These are phyloP conservation scores for Russula sp. DNA, from an alignment of 768 basidiomycete species.

Conservation along the genomic window DNA sequence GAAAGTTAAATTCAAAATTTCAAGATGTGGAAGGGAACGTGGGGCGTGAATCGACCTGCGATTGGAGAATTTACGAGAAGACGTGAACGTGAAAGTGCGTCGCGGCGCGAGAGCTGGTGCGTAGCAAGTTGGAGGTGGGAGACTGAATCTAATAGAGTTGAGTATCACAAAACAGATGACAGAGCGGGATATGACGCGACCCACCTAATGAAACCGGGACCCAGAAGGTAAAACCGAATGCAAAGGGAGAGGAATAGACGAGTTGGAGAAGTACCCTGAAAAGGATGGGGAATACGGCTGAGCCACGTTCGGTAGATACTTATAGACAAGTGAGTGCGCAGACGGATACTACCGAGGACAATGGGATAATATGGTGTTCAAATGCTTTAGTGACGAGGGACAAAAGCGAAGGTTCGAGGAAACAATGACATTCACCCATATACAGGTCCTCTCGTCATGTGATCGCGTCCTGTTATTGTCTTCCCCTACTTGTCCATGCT, in stretches of 20 bases:
- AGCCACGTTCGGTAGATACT: constrained; percentile 22
- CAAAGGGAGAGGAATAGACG: not conserved
- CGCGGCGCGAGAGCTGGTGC: constrained; percentile 25
- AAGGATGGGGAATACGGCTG: constrained; percentile 6
- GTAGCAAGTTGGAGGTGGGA: constrained; percentile 25
- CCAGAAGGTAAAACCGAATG: constrained; percentile 20
- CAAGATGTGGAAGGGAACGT: constrained; percentile 26
- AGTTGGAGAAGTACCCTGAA: constrained; percentile 12
- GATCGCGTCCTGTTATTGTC: constrained; percentile 20
- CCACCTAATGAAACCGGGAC: constrained; percentile 6
- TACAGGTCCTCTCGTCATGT: constrained; percentile 28
- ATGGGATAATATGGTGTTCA: constrained; percentile 24
- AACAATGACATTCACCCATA: constrained; percentile 26
- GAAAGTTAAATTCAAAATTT: constrained; percentile 23
- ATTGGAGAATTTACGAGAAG: constrained; percentile 32
- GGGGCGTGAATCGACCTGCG: constrained; percentile 60
- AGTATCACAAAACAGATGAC: not conserved
- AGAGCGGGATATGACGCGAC: not conserved
- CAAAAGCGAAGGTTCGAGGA: constrained; percentile 28
- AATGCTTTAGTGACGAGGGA: constrained; percentile 27
- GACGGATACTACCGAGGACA: constrained; percentile 27
- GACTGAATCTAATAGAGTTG: not conserved
- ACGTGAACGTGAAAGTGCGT: constrained; percentile 27
- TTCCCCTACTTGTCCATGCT: no score
- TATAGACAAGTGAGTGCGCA: constrained; percentile 27